Conservation (phyloP, 768 basidiomycete species). For the Cystofilobasidium ferigula region DNA sequence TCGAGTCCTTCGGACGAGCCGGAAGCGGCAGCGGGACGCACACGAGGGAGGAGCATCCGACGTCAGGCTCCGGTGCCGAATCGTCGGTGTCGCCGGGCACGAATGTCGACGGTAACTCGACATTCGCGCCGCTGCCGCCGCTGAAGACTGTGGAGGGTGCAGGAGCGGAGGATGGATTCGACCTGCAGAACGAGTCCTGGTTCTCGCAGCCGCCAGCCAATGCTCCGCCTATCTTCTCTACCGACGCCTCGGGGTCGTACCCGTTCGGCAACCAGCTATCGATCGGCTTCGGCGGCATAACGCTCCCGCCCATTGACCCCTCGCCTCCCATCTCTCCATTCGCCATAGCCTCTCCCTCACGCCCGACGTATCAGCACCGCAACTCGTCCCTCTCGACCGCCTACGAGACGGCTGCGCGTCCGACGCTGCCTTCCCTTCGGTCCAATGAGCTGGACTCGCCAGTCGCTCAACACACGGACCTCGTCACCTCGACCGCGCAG, state of each 20-base stretch:
- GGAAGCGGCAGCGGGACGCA: too few species aligned
- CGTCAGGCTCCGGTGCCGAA: background rate
- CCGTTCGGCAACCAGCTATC: background rate
- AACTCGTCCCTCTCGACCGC: background rate
- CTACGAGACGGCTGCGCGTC: background rate
- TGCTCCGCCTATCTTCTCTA: too few species aligned
- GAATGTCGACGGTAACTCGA: background rate
- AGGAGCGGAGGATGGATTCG: too few species aligned
- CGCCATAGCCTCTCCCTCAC: background rate
- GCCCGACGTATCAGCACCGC: background rate
- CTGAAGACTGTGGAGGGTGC: too few species aligned
- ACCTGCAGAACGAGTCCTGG: too few species aligned
- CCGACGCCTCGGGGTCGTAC: too few species aligned
- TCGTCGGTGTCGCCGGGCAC: background rate
- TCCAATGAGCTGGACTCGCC: background rate
- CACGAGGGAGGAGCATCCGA: too few species aligned
- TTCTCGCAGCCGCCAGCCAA: too few species aligned
- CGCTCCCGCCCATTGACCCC: background rate
- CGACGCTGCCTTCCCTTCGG: background rate
- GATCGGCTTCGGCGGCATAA: background rate
- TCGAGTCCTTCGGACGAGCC: too few species aligned
- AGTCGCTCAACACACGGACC: background rate
- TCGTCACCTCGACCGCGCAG: too few species aligned
- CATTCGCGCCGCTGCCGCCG: too few species aligned
- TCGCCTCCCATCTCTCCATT: slow-evolving; percentile 4